phyloP scores from a whole-genome alignment of 2,329 filamentous ascomycete genomes.

The Nemania serpens region DNA sequence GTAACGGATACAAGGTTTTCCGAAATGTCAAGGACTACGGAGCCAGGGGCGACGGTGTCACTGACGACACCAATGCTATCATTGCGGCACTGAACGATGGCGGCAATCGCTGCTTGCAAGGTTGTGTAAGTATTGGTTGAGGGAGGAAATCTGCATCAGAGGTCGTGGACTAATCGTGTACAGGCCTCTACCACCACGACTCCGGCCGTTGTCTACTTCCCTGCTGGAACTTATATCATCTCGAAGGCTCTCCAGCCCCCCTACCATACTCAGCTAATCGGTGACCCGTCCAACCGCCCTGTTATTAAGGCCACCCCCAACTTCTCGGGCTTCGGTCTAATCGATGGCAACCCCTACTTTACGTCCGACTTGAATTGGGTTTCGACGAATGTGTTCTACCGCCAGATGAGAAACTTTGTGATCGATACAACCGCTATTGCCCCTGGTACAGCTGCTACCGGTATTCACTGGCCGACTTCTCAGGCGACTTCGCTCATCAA shows the following conservation, averaged over 20 bases:
- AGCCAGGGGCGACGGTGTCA: constrained; percentile 50
- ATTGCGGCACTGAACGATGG: constrained; percentile 48
- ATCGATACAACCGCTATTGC: constrained; percentile 55
- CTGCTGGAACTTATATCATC: constrained; percentile 58
- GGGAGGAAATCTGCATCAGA: background rate
- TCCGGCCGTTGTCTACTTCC: constrained; percentile 51
- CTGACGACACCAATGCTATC: constrained; percentile 54
- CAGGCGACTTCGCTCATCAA: constrained; percentile 61
- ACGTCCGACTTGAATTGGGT: constrained; percentile 46
- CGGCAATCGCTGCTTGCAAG: constrained; percentile 47
- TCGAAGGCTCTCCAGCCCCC: constrained; percentile 63
- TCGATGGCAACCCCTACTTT: constrained; percentile 60
- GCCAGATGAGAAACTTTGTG: constrained; percentile 68
- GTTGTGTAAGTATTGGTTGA: constrained; percentile 48
- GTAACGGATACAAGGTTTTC: constrained; percentile 49
- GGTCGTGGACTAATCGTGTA: constrained; percentile 2
- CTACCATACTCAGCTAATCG: constrained; percentile 67
- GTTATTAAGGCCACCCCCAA: constrained; percentile 56
- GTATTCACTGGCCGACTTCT: constrained; percentile 68
- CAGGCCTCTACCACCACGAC: constrained; percentile 48
- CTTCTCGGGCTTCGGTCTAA: constrained; percentile 61
- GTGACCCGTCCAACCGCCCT: constrained; percentile 61
- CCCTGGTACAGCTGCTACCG: constrained; percentile 42
- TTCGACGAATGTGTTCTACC: constrained; percentile 65
- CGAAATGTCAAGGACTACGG: constrained; percentile 55